phyloP scores from a whole-genome alignment of 179 eudicot species.

The Beta lomatogona region DNA sequence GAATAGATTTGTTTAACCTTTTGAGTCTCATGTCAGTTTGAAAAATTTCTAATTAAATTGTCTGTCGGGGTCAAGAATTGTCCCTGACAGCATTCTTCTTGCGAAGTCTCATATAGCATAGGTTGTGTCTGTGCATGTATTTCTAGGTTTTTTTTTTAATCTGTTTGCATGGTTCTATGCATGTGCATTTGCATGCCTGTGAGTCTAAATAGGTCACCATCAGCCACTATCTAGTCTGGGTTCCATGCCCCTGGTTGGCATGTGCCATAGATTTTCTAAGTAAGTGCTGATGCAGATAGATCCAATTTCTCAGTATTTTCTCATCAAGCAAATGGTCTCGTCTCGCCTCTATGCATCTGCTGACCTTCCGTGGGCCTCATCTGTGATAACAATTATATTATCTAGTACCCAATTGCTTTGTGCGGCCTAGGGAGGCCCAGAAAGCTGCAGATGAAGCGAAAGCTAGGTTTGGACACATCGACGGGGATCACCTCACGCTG shows the following conservation, averaged over 20 bases:
- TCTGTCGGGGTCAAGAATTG: no score
- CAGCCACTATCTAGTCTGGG: slow-evolving; percentile 87
- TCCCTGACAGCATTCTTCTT: no score
- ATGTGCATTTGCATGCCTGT: slow-evolving; percentile 35
- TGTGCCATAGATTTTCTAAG: slow-evolving; percentile 76
- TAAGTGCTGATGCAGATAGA: slow-evolving; percentile 96
- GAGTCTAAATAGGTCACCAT: slow-evolving; percentile 75
- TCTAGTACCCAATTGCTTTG: slow-evolving; percentile 99
- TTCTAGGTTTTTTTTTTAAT: slow-evolving; percentile 14
- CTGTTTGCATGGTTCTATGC: slow-evolving; percentile 28
- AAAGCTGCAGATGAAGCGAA: slow-evolving; percentile 99
- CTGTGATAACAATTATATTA: slow-evolving; percentile 96
- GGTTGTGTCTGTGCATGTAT: neutral
- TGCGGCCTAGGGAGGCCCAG: slow-evolving; percentile 99
- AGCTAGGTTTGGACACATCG: slow-evolving; percentile 94
- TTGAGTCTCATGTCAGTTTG: no score
- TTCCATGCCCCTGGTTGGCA: slow-evolving; percentile 78
- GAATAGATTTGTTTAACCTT: no score
- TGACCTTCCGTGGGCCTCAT: slow-evolving; percentile 99
- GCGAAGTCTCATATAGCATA: no score
- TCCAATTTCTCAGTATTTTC: slow-evolving; percentile 99
- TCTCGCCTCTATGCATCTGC: slow-evolving; percentile 99
- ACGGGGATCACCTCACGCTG: slow-evolving; percentile 97
- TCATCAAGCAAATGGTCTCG: slow-evolving; percentile 94
- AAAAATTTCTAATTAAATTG: no score